These are phyloP conservation scores for Podaxis mareebaensis DNA, from an alignment of 768 basidiomycete genomes.

Conservation along the genomic window DNA sequence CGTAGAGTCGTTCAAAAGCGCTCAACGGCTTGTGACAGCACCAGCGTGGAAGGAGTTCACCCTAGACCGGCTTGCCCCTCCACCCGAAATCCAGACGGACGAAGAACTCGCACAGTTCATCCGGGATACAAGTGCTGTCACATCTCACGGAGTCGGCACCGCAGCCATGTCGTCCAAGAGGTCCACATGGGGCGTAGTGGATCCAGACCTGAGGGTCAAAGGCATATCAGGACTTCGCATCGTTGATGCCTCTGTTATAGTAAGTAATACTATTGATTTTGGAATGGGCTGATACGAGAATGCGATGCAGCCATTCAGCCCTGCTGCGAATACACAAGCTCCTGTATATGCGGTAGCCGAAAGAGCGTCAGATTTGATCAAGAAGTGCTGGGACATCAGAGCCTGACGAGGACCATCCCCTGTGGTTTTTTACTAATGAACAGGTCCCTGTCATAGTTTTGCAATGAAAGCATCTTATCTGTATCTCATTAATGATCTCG, in stretches of 20 bases:
- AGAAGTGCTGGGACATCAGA: neutral
- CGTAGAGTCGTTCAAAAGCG: constrained; percentile 15
- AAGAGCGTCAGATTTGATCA: constrained; percentile 8
- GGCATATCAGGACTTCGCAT: constrained; percentile 27
- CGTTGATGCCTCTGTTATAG: constrained; percentile 29
- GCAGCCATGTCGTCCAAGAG: constrained; percentile 24
- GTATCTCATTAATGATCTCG: too few relatives aligned
- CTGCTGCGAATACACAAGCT: constrained; percentile 9
- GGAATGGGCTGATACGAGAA: neutral
- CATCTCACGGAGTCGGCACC: constrained; percentile 24
- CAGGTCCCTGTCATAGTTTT: too few relatives aligned
- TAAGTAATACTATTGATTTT: constrained; percentile 14
- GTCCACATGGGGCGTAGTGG: constrained; percentile 25
- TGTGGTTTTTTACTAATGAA: too few relatives aligned
- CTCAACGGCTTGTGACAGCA: constrained; percentile 15
- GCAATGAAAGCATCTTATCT: too few relatives aligned
- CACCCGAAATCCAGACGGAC: constrained; percentile 15
- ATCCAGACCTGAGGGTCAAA: constrained; percentile 30
- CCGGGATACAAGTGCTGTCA: constrained; percentile 11
- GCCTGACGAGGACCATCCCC: too few relatives aligned
- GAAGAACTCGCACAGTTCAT: constrained; percentile 18
- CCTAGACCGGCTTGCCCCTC: constrained; percentile 12
- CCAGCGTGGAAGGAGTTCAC: constrained; percentile 19
- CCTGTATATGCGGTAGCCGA: constrained; percentile 13
- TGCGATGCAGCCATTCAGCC: neutral